These are phyloP conservation scores for Coemansia sp. DNA, from an alignment of 192 early-diverging fungal species.

Conservation along the genomic window DNA sequence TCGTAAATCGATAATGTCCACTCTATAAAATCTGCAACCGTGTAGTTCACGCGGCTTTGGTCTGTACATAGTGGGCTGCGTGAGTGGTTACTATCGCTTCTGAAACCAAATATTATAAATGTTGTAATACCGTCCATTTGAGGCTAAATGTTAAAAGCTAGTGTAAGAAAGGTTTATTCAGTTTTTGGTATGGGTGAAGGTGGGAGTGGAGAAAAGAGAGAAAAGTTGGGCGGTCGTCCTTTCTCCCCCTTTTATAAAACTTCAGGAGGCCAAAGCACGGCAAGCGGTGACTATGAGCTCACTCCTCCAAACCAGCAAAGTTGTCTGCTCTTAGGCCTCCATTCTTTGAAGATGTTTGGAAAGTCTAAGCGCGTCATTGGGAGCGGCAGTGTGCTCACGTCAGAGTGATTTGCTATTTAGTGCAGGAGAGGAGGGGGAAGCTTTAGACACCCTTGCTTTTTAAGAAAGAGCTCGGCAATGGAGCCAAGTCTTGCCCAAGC, in stretches of 20 bases:
- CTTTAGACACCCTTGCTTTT: neutral
- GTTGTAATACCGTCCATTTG: neutral
- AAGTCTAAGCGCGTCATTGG: no score
- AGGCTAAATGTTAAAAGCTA: neutral
- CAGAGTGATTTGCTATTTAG: no score
- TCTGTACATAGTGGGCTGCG: no score
- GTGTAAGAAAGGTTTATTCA: neutral
- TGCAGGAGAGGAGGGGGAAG: no score
- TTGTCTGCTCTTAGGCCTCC: no score
- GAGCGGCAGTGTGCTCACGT: no score
- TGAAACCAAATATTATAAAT: neutral
- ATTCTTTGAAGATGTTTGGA: no score
- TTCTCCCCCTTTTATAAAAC: neutral
- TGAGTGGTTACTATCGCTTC: neutral
- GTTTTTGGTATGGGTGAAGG: neutral
- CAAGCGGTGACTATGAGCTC: neutral
- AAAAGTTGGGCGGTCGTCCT: neutral
- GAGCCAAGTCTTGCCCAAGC: neutral
- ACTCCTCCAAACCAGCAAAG: no score
- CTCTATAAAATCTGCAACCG: neutral
- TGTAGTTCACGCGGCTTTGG: neutral
- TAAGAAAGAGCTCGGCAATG: neutral
- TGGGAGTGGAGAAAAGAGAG: neutral
- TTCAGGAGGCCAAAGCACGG: neutral
- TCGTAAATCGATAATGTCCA: neutral